Evolutionary conservation across 1,139 yeast species (phyloP), one percentile per base, ranked within the genome.

Genomic region (Scheffersomyces stambukii): DNA sequence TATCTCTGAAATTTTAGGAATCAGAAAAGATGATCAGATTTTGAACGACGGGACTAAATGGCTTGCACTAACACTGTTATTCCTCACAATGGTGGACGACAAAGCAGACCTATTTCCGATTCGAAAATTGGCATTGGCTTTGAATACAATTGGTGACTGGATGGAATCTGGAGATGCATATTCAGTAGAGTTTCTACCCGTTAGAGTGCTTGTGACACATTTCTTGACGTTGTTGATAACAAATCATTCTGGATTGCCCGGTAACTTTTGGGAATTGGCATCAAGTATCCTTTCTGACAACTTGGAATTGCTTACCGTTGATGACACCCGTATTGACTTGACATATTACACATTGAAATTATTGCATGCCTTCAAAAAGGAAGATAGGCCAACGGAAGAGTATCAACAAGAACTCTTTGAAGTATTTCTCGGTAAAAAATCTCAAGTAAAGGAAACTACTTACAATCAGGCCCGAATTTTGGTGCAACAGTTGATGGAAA

Each of bases 1-100:
- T n/a, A 75, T 78, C 8, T 76, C 89, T 2, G 88, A 80, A 38
- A 52, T 82, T 17, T 58, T 82, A 30, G 84, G 86, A 1, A 59
- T 70, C 1, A 64, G 57, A 27, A 45, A 64, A 2, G 46, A 57
- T 2, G 30, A 43, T 4, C 68, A 68, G 16, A 62, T 77, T 8
- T 33, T 65, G 5, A 32, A 45, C 2, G 48, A 47, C 2, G 82
- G 81, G 0, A 47, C 75, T 22, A 53, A 49, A 22, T 65, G 70
- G 54, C 36, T 82, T 5, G 54, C 76, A 1, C 46, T 77, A n/a
- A 55, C 79, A 27, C n/a, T n/a, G n/a, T 65, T 63, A 28, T 62
- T 66, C 35, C 70, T 81, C 41, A 48, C 78, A 28, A 50, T 57
- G 15, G 38, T 52, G 2, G 64, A 61, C 24, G 43, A 45, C 17